A percentile compares a stretch with the other conserved stretches of the same genome.
phyloP scores from a whole-genome alignment of 257 asterid genomes.

The Nicotiana obtusifolia region DNA sequence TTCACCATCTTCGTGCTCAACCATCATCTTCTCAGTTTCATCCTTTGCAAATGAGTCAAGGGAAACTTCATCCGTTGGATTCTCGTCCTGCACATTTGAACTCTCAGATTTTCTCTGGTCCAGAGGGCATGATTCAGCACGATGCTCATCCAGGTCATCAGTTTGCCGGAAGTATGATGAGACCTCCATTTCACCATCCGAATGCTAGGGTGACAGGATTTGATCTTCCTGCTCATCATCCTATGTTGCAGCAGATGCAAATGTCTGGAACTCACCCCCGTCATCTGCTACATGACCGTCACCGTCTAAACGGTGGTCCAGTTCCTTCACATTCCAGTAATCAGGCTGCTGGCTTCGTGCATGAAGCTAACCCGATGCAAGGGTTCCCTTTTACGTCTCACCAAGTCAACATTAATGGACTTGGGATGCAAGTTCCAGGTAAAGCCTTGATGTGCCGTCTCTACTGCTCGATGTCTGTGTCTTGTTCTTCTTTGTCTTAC shows the following conservation, averaged over 20 bases:
- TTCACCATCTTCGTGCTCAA: conserved; percentile 39
- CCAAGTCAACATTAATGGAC: conserved; percentile 40
- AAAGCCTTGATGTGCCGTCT: conserved; percentile 1
- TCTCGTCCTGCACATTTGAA: conserved; percentile 44
- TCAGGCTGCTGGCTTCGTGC: conserved; percentile 47
- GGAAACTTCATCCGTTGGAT: conserved; percentile 50
- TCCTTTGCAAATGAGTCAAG: conserved; percentile 46
- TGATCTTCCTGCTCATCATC: conserved; percentile 49
- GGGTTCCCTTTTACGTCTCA: conserved; percentile 51
- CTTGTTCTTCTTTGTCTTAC: not conserved
- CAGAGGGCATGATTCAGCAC: conserved; percentile 37
- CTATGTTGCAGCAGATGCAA: conserved; percentile 61
- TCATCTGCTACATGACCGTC: conserved; percentile 36
- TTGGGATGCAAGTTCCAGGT: conserved; percentile 65
- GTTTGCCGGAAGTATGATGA: conserved; percentile 36
- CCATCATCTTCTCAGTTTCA: conserved; percentile 51
- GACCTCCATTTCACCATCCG: conserved; percentile 56
- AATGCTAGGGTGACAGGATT: conserved; percentile 49
- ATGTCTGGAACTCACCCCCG: conserved; percentile 49
- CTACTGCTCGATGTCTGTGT: not conserved
- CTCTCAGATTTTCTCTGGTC: conserved; percentile 49
- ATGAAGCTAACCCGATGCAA: conserved; percentile 51
- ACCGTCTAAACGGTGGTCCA: conserved; percentile 45
- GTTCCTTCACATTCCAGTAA: conserved; percentile 39
- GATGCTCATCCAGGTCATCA: conserved; percentile 48